Evolutionary conservation across 352 stramenopile genomes (phyloP).

Genomic region (Globisporangium megalacanthum): DNA sequence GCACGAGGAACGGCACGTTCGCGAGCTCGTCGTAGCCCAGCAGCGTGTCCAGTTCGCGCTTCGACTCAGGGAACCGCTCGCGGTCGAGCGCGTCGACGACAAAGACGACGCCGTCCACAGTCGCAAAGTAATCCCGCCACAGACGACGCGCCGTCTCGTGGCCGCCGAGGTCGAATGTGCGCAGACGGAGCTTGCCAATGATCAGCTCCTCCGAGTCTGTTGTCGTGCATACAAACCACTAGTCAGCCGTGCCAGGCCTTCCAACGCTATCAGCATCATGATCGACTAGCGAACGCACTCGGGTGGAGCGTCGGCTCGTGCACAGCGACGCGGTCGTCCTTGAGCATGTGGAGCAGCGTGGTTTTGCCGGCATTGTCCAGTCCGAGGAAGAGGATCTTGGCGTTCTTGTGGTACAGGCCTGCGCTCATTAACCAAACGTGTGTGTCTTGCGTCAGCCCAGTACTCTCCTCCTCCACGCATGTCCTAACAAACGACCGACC

Average conservation of each 20-base stretch:
- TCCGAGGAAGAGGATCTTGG: conserved; percentile 99
- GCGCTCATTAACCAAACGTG: background rate
- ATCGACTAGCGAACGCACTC: conserved; percentile 32
- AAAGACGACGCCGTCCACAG: conserved; percentile 99
- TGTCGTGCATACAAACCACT: background rate
- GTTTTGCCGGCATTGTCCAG: conserved; percentile 99
- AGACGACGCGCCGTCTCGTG: conserved; percentile 97
- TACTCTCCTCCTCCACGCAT: background rate
- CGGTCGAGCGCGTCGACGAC: conserved; percentile 98
- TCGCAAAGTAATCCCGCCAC: conserved; percentile 99
- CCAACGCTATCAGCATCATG: no score
- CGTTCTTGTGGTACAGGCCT: conserved; percentile 99
- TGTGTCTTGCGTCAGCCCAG: no score
- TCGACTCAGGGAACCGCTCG: conserved; percentile 98
- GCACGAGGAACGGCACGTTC: conserved; percentile 98
- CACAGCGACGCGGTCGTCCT: conserved; percentile 96
- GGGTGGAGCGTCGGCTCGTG: conserved; percentile 97
- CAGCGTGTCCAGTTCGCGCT: conserved; percentile 97
- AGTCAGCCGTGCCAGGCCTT: background rate
- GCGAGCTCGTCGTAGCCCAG: conserved; percentile 96
- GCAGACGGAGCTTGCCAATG: conserved; percentile 98
- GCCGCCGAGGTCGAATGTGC: conserved; percentile 98
- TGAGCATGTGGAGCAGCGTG: conserved; percentile 99
- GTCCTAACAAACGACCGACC: background rate
- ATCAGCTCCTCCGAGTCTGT: conserved; percentile 89